A percentile compares a stretch with the other conserved stretches of the same genome.
These are phyloP conservation scores for Haplosporangium sp. DNA, from an alignment of 371 early-diverging fungal species.

Conservation along the genomic window DNA sequence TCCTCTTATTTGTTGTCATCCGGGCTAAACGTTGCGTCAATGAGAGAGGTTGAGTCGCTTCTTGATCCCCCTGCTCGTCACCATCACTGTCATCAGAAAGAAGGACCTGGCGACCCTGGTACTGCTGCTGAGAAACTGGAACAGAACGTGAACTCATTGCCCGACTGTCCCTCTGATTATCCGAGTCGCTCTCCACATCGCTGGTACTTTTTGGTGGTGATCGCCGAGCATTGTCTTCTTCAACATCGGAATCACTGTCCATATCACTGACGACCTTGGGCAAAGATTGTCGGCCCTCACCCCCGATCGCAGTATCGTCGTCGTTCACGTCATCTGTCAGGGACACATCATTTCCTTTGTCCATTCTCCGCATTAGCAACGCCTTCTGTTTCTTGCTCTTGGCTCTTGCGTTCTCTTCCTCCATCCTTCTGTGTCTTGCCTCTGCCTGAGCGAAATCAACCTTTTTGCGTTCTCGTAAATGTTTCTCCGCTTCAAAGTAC, in stretches of 20 bases:
- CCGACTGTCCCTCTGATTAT: neutral
- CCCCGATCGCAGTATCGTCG: neutral
- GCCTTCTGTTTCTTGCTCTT: conserved; percentile 21
- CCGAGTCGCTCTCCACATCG: conserved; percentile 7
- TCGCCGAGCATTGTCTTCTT: neutral
- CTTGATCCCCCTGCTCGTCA: conserved; percentile 9
- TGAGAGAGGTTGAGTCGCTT: conserved; percentile 17
- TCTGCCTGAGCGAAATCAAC: conserved; percentile 19
- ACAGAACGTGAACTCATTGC: neutral
- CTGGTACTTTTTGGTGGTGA: conserved; percentile 4
- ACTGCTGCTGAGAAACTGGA: conserved; percentile 7
- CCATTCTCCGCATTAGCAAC: neutral
- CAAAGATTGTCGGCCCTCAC: neutral
- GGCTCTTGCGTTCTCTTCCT: conserved; percentile 11
- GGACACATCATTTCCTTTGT: neutral
- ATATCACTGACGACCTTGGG: conserved; percentile 6
- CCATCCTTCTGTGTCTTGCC: conserved; percentile 16
- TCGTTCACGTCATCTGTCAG: conserved; percentile 1
- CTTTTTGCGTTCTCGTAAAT: conserved; percentile 11
- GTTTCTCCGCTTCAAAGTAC: conserved; percentile 27
- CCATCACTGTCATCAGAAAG: conserved; percentile 13
- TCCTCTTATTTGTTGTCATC: conserved; percentile 21
- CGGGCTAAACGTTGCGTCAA: conserved; percentile 19
- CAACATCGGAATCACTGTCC: conserved; percentile 11
- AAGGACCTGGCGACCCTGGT: neutral